Conservation (phyloP, 2,329 filamentous ascomycete genomes). For the Sporothrix sp. region DNA sequence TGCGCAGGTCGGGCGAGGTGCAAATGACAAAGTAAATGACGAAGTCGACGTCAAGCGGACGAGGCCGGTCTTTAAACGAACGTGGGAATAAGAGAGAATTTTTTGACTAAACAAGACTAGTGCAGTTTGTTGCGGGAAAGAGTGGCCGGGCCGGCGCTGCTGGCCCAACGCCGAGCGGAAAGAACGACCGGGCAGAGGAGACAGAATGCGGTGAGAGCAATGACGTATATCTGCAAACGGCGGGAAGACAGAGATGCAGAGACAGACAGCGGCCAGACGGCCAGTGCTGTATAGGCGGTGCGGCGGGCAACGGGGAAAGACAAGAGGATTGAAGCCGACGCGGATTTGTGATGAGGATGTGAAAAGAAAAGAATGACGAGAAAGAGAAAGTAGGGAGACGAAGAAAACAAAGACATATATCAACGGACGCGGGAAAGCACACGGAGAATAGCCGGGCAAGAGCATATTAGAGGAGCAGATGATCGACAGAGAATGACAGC, state of each 20-base stretch:
- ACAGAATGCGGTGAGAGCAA: too few species aligned
- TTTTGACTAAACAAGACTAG: background rate
- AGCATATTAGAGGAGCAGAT: background rate
- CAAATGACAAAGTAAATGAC: too few species aligned
- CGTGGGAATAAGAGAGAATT: background rate
- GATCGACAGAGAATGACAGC: background rate
- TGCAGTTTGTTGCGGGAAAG: background rate
- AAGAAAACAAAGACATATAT: background rate
- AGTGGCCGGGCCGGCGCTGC: background rate
- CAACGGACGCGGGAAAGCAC: too few species aligned
- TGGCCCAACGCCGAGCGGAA: background rate
- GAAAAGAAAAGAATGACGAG: background rate
- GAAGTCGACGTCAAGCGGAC: too few species aligned
- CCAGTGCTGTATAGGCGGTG: background rate
- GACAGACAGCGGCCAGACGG: background rate
- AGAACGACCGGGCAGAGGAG: background rate
- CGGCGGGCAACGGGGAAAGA: background rate
- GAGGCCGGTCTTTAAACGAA: background rate
- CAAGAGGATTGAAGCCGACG: background rate
- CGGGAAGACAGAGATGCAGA: background rate
- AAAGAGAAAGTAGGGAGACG: background rate
- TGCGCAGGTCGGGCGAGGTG: too few species aligned
- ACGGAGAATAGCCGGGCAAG: background rate
- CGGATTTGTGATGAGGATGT: too few species aligned
- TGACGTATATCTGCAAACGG: too few species aligned